Evolutionary conservation across 345 rosid species (phyloP), one percentile per base, ranked within the genome.

Genomic region (Sisymbrium irio): DNA sequence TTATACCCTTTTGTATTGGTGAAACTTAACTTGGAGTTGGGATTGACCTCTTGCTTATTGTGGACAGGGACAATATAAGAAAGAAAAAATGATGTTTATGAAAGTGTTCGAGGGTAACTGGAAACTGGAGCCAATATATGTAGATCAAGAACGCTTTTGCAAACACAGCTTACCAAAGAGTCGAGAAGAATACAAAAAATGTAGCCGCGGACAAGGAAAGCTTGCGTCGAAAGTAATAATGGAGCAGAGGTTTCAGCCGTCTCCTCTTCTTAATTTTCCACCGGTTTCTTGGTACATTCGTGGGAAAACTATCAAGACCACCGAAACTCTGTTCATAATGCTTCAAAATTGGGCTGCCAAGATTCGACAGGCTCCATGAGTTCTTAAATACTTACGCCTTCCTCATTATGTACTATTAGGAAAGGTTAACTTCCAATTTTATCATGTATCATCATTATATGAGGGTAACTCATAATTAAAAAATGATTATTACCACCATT

Each of bases 261-360:
- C 87, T 46, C 4, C 12, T 6, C 18, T 86, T 49, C 74, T 84
- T 40, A 87, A 91, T 3, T 84, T 90, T 0, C 97, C 96, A 2
- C 96, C 92, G 15, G 71, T 92, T 71, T 89, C 97, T 30, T 92
- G 94, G 94, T 85, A 84, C 68, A 82, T 92, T 7, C 83, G 94
- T 57, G 89, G 85, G 72, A 89, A 83, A 51, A 92, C 92, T 4
- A 12, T 82, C 63, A 88, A 66, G 69, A 82, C 89, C 32, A 81
- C 92, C 5, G 85, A 85, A 79, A 84, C 81, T 87, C 75, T 88
- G 42, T 79, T 85, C 68, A 33, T 72, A 33, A 89, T 85, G 69
- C 83, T 89, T 58, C 47, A 39, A 55, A 6, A 10, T 7, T 9
- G 1, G 3, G n/a, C 20, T 32, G 7, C 32, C 2, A 28, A 28